Evolutionary conservation across 106 monocot genomes (phyloP).

Genomic region (Cymbidium sinense): DNA sequence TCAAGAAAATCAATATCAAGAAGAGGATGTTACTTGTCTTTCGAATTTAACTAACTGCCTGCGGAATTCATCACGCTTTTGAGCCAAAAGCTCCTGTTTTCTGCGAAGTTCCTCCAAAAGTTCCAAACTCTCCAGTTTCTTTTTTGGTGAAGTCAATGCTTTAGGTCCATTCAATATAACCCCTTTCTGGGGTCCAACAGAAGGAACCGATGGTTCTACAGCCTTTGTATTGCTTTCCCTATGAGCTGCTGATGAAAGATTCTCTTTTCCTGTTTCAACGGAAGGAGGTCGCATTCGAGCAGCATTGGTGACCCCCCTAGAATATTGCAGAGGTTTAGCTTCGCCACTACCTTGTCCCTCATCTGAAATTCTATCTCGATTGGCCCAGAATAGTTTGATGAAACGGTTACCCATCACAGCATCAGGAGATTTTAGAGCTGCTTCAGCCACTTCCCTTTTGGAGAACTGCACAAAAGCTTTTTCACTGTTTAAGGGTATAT

Average conservation of each 20-base stretch:
- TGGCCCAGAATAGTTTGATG: conserved; percentile 96
- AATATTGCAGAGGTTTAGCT: conserved; percentile 5
- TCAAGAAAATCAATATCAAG: background rate
- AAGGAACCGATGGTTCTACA: conserved; percentile 14
- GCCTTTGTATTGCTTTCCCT: conserved; percentile 22
- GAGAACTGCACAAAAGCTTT: conserved; percentile 96
- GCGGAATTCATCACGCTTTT: conserved; percentile 79
- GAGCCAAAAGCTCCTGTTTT: conserved; percentile 73
- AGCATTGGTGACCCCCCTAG: background rate
- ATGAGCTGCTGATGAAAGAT: conserved; percentile 16
- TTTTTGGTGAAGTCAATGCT: conserved; percentile 27
- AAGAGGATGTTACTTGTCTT: conserved; percentile 55
- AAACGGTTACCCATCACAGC: conserved; percentile 99
- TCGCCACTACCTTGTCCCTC: conserved; percentile 22
- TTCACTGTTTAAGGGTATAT: conserved; percentile 76
- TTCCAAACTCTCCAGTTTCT: conserved; percentile 60
- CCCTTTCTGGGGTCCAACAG: conserved; percentile 20
- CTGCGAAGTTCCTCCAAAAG: conserved; percentile 88
- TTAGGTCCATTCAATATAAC: conserved; percentile 25
- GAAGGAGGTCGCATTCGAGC: conserved; percentile 12
- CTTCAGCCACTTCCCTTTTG: conserved; percentile 90
- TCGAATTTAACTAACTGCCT: conserved; percentile 72
- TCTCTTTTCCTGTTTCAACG: conserved; percentile 36
- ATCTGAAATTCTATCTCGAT: conserved; percentile 70
- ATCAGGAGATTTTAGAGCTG: conserved; percentile 87